A percentile compares a stretch with the other conserved stretches of the same genome.
phyloP scores from a whole-genome alignment of 805 yeast genomes.

The Lipomyces anomalus region DNA sequence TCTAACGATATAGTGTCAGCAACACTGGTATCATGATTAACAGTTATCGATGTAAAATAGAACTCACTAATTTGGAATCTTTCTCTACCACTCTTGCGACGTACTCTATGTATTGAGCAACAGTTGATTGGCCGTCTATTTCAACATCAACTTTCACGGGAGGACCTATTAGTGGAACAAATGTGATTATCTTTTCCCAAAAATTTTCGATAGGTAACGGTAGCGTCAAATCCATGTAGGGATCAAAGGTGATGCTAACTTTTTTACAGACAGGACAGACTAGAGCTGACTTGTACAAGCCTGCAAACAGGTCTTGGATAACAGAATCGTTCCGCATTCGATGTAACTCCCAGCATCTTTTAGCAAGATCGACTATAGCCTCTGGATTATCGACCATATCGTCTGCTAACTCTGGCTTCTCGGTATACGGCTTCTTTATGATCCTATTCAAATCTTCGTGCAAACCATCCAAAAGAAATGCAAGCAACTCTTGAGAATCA shows the following conservation, averaged over 20 bases:
- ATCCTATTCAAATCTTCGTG: constrained; percentile 91
- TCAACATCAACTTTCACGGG: constrained; percentile 63
- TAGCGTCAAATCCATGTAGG: constrained; percentile 81
- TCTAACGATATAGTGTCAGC: constrained; percentile 2
- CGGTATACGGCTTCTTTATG: constrained; percentile 74
- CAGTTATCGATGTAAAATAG: not conserved
- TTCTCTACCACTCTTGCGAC: constrained; percentile 44
- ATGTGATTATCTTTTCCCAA: constrained; percentile 62
- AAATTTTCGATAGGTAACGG: constrained; percentile 74
- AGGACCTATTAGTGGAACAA: constrained; percentile 54
- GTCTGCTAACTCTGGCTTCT: constrained; percentile 72
- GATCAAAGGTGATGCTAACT: constrained; percentile 86
- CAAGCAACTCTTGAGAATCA: constrained; percentile 88
- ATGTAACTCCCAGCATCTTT: constrained; percentile 74
- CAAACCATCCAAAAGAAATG: constrained; percentile 78
- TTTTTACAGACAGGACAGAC: constrained; percentile 80
- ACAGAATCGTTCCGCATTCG: constrained; percentile 76
- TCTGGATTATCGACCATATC: constrained; percentile 50
- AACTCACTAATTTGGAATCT: constrained; percentile 30
- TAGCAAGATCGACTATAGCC: constrained; percentile 55
- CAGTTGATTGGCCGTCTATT: constrained; percentile 57
- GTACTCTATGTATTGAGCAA: constrained; percentile 55
- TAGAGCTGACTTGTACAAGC: constrained; percentile 82
- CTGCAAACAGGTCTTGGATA: constrained; percentile 80
- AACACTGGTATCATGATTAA: not conserved